phyloP scores from a whole-genome alignment of 371 early-diverging fungal genomes.

The Mortierella sp. region DNA sequence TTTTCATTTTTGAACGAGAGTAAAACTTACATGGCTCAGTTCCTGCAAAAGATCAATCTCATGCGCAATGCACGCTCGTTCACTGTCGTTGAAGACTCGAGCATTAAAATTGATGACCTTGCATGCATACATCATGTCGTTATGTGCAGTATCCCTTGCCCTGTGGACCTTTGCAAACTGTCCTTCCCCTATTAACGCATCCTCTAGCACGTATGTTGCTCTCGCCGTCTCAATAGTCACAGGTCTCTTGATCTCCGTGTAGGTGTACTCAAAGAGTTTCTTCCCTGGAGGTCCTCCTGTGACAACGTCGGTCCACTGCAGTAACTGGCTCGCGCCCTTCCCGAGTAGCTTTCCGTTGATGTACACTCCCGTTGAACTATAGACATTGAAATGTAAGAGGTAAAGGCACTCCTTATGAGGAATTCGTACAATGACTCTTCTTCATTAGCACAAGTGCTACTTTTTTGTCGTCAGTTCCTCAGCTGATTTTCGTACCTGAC shows the following conservation, averaged over 20 bases:
- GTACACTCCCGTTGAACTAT: conserved; percentile 20
- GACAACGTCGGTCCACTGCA: conserved; percentile 19
- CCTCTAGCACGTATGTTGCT: conserved; percentile 15
- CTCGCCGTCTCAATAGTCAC: neutral
- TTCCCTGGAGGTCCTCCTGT: neutral
- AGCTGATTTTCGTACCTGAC: neutral
- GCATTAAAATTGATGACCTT: conserved; percentile 19
- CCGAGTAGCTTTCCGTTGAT: conserved; percentile 9
- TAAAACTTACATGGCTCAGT: conserved; percentile 32
- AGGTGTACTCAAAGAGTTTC: conserved; percentile 27
- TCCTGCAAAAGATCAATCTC: conserved; percentile 31
- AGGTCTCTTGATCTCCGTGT: neutral
- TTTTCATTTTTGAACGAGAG: neutral
- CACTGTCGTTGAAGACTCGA: neutral
- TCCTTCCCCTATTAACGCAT: conserved; percentile 12
- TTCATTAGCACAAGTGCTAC: neutral
- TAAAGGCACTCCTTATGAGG: neutral
- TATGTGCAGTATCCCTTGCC: conserved; percentile 9
- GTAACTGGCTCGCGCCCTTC: neutral
- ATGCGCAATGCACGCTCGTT: conserved; percentile 14
- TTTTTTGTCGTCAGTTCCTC: neutral
- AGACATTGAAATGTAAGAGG: neutral
- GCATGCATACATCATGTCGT: conserved; percentile 26
- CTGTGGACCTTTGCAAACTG: conserved; percentile 25
- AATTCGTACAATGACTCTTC: neutral